Evolutionary conservation across 176 grass and related monocot genomes (phyloP), one percentile per base, ranked within the genome.

Genomic region (Aegilops bicornis): DNA sequence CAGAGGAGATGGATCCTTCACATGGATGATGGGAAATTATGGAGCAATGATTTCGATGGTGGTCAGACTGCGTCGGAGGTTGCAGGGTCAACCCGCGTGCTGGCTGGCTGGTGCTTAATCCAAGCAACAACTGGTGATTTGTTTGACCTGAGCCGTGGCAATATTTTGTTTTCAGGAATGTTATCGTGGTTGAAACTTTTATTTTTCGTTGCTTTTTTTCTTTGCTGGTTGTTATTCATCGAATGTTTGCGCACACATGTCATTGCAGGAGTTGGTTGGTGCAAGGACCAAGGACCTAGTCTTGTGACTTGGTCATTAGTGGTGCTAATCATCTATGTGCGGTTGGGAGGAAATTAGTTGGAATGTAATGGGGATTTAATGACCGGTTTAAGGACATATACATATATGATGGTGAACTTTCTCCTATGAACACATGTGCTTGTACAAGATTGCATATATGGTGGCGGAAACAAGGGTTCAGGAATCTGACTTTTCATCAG

Each of bases 1-100:
- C n/a, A n/a, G n/a, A n/a, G n/a, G n/a, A 52, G 79, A 20, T 2
- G 7, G 40, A 27, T 17, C 29, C n/a, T n/a, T n/a, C n/a, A n/a
- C 10, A 24, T 15, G 0, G 22, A 23, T 23, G 35, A 23, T 45
- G 0, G 23, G 40, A 24, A 1, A 27, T 68, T 83, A 83, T 45
- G 22, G 29, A 19, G 20, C 32, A 27, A n/a, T 77, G 84, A 73
- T 69, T 68, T 8, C n/a, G 27, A 23, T 35, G 45, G 7, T 37
- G 27, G 4, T 47, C 12, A 33, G 45, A 60, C 7, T 9, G 58
- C 19, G 6, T 45, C 59, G 32, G 31, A 16, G 4, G 67, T 47
- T 48, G 59, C 63, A 70, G 35, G 30, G 83, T 89, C 83, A 89
- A 86, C 78, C 15, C 20, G 8, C 64, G 70, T 69, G 35, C 36